Evolutionary conservation across 2,329 filamentous ascomycete genomes (phyloP).

Genomic region (Fusarium verrucosum): DNA sequence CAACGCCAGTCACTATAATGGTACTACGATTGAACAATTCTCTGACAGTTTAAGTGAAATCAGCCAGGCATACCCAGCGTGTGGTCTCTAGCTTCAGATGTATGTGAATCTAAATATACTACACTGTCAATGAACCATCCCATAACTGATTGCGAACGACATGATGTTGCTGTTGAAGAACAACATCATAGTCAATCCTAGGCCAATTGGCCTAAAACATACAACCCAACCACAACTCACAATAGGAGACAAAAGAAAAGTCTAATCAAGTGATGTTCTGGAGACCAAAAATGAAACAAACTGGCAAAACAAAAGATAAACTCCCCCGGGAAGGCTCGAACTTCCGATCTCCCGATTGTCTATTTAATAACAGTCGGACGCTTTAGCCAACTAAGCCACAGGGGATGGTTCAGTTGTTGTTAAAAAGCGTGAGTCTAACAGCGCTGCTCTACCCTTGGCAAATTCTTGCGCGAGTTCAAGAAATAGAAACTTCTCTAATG

Average conservation of each 20-base stretch:
- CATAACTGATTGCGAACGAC: background rate
- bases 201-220: background rate
- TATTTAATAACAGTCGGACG: slow-evolving; percentile 40
- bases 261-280: too few species aligned
- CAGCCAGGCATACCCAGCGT: too few species aligned
- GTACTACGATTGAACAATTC: too few species aligned
- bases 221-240: background rate
- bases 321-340: slow-evolving; percentile 46
- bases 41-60: too few species aligned
- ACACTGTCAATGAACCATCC: too few species aligned
- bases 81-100: too few species aligned
- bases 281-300: background rate
- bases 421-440: fast-evolving
- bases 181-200: too few species aligned
- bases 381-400: slow-evolving; percentile 43
- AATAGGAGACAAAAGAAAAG: background rate
- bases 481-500: background rate
- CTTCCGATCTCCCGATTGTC: slow-evolving; percentile 46
- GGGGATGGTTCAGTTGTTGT: slow-evolving; percentile 20
- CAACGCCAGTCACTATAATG: background rate
- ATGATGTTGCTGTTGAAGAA: too few species aligned
- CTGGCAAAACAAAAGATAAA: slow-evolving; percentile 5
- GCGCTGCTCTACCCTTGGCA: fast-evolving
- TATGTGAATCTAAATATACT: too few species aligned
- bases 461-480: background rate